Base-by-base conservation (phyloP, 2,329 filamentous ascomycete genomes). In the Fusarium sp. region DNA sequence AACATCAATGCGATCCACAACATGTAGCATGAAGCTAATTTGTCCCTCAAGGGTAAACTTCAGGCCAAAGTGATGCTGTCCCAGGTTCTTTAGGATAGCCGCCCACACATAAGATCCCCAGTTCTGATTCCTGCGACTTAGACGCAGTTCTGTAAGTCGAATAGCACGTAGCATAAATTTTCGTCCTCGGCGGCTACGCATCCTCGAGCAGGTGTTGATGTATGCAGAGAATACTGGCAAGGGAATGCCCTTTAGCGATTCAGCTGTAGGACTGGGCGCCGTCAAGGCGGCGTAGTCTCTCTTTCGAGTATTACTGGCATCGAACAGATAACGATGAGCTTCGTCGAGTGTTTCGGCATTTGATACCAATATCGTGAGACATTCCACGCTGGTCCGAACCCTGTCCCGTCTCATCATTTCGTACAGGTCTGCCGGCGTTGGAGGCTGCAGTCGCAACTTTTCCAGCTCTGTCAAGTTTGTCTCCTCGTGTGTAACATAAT, bases 401-500 rank as follows among this genome's bases (percentile, higher is more conserved):
- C 84, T 82, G 3, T 81, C 80, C 2, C 73, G 75, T 14, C 80
- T 75, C 88, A 94, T 92, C 42, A 84, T 80, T 13, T 82, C 74
- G 61, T 91, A 91, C 6, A 94, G 81, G 51, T 86, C 81, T 6
- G 83, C 78, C 13, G 89, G 78, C 2, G 82, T 84, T 3, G 92
- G 92, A 2, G 91, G 88, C 15, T 83, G 80, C 43, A 89, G 80
- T n/a, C 88, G 84, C 39, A 88, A 85, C 68, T 87, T 88, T 59
- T 92, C 91, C 56, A 89, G 87, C n/a, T 89, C 85, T 61, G 84
- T 91, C 73, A 84, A 85, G 76, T 84, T 92, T 77, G 81, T 80
- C 14, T 79, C 72, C 39, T 76, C 62, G 51, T 75, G 64, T 7
- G 76, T 74, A 19, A 75, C 64, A 66, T 80, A 76, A 57, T 87